Conservation (phyloP, 768 basidiomycete species). For the Boletus speciosus region DNA sequence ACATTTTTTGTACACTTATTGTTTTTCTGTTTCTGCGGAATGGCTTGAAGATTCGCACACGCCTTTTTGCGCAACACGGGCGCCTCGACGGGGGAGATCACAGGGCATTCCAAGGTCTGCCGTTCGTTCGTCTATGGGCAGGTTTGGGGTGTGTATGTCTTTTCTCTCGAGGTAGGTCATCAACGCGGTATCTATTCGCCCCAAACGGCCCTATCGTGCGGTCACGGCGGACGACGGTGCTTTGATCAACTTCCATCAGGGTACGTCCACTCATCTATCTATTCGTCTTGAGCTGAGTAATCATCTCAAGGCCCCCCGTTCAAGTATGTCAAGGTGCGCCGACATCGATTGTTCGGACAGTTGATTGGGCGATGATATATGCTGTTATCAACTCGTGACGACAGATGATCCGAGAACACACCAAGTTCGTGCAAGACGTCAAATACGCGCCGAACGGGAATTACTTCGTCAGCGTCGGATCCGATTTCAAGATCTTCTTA, state of each 20-base stretch:
- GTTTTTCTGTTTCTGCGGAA: neutral
- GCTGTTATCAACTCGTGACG: neutral
- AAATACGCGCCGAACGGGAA: slow-evolving; percentile 79
- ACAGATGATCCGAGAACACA: slow-evolving; percentile 85
- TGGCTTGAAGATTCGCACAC: slow-evolving; percentile 61
- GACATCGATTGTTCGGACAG: neutral
- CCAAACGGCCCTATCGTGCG: slow-evolving; percentile 87
- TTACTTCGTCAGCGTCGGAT: slow-evolving; percentile 83
- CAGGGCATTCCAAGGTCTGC: slow-evolving; percentile 81
- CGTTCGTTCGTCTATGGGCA: neutral
- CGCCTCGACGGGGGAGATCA: slow-evolving; percentile 82
- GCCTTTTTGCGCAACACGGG: slow-evolving; percentile 85
- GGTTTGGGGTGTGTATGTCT: neutral
- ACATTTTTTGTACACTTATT: neutral
- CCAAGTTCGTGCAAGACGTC: slow-evolving; percentile 90
- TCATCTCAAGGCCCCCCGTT: slow-evolving; percentile 64
- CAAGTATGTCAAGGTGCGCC: slow-evolving; percentile 76
- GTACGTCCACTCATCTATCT: slow-evolving; percentile 31
- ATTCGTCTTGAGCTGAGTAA: neutral
- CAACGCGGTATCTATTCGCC: slow-evolving; percentile 85
- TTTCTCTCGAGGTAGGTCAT: slow-evolving; percentile 48
- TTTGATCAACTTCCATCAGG: slow-evolving; percentile 80
- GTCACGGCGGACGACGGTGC: slow-evolving; percentile 84
- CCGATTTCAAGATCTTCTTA: slow-evolving; percentile 82
- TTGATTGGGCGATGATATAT: neutral